phyloP scores from a whole-genome alignment of 257 asterid species.

The Nicotiana knightiana region DNA sequence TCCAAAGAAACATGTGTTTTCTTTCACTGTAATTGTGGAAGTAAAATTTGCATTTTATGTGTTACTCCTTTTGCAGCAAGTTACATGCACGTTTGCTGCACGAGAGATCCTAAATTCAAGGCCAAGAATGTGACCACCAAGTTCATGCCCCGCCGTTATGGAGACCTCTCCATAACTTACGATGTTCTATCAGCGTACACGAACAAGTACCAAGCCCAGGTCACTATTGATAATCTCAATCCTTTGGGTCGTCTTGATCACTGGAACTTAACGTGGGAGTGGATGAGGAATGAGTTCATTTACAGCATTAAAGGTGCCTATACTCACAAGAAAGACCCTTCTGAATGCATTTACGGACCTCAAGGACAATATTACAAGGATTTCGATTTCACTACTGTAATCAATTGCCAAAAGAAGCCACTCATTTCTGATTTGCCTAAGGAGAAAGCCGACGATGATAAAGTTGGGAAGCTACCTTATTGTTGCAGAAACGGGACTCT shows the following conservation, averaged over 20 bases:
- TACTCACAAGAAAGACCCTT: conserved; percentile 61
- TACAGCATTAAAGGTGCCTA: conserved; percentile 75
- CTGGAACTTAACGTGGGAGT: conserved; percentile 94
- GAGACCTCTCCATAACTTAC: conserved; percentile 71
- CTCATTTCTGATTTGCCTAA: conserved; percentile 70
- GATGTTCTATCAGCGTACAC: conserved; percentile 61
- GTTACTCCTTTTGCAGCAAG: conserved; percentile 33
- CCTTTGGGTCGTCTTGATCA: conserved; percentile 90
- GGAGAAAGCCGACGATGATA: conserved; percentile 54
- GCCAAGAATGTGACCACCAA: conserved; percentile 33
- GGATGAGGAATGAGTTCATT: conserved; percentile 95
- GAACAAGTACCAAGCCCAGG: conserved; percentile 66
- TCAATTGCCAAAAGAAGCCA: conserved; percentile 67
- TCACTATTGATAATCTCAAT: conserved; percentile 74
- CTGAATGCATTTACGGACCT: conserved; percentile 77
- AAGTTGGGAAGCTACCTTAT: conserved; percentile 62
- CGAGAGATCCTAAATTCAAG: conserved; percentile 68
- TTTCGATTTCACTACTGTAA: conserved; percentile 66
- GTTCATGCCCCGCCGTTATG: conserved; percentile 45
- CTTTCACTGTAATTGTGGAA: background rate
- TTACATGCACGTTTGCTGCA: conserved; percentile 64
- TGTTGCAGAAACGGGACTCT: conserved; percentile 75
- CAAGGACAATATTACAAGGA: conserved; percentile 70
- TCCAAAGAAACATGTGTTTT: background rate
- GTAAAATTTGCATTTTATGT: background rate